These are phyloP conservation scores for Gymnopus androsaceus DNA, from an alignment of 1,284 basidiomycete genomes.

Conservation along the genomic window DNA sequence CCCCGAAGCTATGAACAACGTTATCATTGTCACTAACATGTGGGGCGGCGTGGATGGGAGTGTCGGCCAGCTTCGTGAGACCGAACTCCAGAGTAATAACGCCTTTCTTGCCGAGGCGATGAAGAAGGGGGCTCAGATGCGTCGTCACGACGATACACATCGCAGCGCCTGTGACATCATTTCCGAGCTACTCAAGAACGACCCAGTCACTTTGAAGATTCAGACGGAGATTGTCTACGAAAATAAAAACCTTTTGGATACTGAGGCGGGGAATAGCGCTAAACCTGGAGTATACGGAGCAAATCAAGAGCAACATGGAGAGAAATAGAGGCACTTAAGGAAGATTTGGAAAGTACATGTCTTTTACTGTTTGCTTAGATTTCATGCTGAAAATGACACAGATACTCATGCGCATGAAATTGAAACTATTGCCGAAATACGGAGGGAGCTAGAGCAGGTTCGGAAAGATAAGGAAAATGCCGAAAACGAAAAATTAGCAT, in stretches of 20 bases:
- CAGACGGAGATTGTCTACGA: constrained; percentile 12
- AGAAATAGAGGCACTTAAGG: constrained; percentile 1
- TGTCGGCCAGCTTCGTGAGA: constrained; percentile 34
- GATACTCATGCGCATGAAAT: no score
- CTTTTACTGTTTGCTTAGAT: no score
- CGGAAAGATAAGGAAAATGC: no score
- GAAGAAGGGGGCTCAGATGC: constrained; percentile 35
- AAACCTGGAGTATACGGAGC: constrained; percentile 8
- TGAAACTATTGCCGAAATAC: no score
- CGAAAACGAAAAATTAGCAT: no score
- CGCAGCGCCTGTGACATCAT: constrained; percentile 9
- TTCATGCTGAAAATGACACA: no score
- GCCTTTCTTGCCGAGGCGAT: constrained; percentile 41
- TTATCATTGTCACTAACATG: constrained; percentile 49
- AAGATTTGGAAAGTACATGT: no score
- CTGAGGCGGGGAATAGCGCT: constrained; percentile 8
- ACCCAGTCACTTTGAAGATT: constrained; percentile 3
- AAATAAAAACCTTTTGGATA: not conserved
- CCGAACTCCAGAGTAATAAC: constrained; percentile 33
- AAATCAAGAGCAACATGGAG: constrained; percentile 6
- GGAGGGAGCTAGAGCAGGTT: no score
- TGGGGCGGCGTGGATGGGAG: constrained; percentile 40
- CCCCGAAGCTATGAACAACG: constrained; percentile 44
- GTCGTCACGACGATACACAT: constrained; percentile 28
- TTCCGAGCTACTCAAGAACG: not conserved